Evolutionary conservation across 2,329 filamentous ascomycete genomes (phyloP).

Genomic region (Arthroderma sp.): DNA sequence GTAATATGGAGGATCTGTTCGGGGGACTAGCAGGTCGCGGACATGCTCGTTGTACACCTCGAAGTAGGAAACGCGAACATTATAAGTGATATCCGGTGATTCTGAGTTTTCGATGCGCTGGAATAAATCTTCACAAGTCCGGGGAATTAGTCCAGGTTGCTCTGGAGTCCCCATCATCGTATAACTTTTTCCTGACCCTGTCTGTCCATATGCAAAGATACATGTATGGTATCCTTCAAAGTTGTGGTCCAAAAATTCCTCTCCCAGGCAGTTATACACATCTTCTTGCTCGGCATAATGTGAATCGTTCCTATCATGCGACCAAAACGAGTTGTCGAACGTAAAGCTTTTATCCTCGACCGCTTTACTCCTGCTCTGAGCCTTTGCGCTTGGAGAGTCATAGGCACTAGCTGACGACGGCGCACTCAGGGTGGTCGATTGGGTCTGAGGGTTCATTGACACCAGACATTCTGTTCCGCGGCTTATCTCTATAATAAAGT

Average conservation of each 20-base stretch:
- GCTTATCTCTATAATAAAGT: conserved; percentile 54
- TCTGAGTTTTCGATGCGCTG: conserved; percentile 78
- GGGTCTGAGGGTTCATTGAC: conserved; percentile 76
- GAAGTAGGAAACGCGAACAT: conserved; percentile 95
- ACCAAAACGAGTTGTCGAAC: conserved; percentile 99
- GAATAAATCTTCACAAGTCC: conserved; percentile 92
- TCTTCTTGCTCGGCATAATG: conserved; percentile 90
- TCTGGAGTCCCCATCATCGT: conserved; percentile 89
- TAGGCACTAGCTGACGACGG: conserved; percentile 45
- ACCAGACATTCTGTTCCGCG: conserved; percentile 74
- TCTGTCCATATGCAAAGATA: conserved; percentile 97
- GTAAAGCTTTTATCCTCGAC: conserved; percentile 84
- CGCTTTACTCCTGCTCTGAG: conserved; percentile 55
- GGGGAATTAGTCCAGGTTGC: conserved; percentile 80
- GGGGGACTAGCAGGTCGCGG: conserved; percentile 75
- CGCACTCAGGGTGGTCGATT: conserved; percentile 68
- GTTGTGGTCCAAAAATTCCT: conserved; percentile 97
- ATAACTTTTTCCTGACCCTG: conserved; percentile 93
- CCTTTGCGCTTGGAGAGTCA: conserved; percentile 37
- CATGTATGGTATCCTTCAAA: conserved; percentile 99
- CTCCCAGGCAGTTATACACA: conserved; percentile 84
- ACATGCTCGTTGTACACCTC: conserved; percentile 99
- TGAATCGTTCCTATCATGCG: conserved; percentile 62
- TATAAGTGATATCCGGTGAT: conserved; percentile 86
- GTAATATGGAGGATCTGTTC: conserved; percentile 71